Percentiles rank a stretch among this genome's conserved stretches.
phyloP scores from a whole-genome alignment of 306 rosid genomes.

The Nissolia schottii region DNA sequence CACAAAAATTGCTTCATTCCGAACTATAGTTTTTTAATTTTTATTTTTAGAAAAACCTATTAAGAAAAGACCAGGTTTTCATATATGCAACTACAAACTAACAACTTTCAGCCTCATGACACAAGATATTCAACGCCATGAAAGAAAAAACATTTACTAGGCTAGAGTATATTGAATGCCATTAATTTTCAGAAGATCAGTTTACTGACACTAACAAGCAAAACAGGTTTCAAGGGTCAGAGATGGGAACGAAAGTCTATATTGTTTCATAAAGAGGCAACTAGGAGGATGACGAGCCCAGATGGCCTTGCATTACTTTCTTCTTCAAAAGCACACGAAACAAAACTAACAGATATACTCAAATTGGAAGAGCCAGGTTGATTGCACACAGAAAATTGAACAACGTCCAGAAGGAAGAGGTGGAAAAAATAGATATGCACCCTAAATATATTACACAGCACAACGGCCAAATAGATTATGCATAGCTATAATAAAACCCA shows the following conservation, averaged over 20 bases:
- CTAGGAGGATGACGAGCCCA: neutral
- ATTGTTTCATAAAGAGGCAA: neutral
- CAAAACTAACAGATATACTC: neutral
- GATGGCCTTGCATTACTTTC: neutral
- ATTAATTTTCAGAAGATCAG: neutral
- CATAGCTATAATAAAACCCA: neutral
- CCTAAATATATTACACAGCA: slow-evolving; percentile 8
- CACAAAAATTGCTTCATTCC: neutral
- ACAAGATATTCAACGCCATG: too few species aligned
- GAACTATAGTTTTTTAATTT: neutral
- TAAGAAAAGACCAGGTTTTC: slow-evolving; percentile 8
- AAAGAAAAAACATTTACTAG: neutral
- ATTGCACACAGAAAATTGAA: neutral
- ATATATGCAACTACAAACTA: neutral
- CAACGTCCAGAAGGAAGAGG: too few species aligned
- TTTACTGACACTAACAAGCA: neutral
- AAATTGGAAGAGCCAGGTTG: neutral
- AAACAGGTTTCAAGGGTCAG: neutral
- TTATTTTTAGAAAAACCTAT: too few species aligned
- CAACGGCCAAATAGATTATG: neutral
- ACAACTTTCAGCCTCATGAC: neutral
- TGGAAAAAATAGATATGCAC: too few species aligned
- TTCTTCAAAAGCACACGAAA: neutral
- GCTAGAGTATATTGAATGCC: neutral
- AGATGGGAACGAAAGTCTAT: neutral